A percentile compares a stretch with the other conserved stretches of the same genome.
These are phyloP conservation scores for Ustilago vetiveriae DNA, from an alignment of 1,284 basidiomycete genomes.

Conservation along the genomic window DNA sequence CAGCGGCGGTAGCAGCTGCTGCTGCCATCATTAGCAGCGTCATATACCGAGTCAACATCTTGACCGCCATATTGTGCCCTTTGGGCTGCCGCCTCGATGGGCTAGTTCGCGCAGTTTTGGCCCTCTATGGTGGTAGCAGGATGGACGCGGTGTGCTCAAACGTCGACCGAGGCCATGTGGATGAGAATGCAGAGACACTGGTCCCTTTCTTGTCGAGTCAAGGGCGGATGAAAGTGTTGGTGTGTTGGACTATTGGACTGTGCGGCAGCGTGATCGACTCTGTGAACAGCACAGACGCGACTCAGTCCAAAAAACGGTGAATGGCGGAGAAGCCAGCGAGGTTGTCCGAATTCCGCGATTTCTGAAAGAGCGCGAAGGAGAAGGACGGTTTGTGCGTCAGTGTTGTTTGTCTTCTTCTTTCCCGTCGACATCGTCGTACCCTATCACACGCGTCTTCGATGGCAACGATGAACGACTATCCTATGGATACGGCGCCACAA, in stretches of 20 bases:
- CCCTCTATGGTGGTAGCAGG: too few relatives aligned
- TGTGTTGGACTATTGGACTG: constrained; percentile 1
- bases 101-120: too few relatives aligned
- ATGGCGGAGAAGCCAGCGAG: too few relatives aligned
- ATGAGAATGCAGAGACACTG: too few relatives aligned
- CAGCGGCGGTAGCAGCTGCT: constrained; percentile 10
- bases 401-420: constrained; percentile 11
- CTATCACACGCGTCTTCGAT: not conserved
- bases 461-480: constrained; percentile 47
- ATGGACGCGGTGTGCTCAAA: not conserved
- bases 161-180: not conserved
- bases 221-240: not conserved
- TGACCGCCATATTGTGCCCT: constrained; percentile 10
- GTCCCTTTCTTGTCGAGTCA: too few relatives aligned
- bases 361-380: not conserved
- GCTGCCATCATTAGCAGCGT: constrained; percentile 6
- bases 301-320: not conserved
- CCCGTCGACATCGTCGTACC: not conserved
- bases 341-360: constrained; percentile 18
- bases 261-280: constrained; percentile 14
- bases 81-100: not conserved
- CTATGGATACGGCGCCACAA: constrained; percentile 51
- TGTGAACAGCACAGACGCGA: not conserved
- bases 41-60: constrained; percentile 6
- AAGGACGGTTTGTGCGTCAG: constrained; percentile 1